Evolutionary conservation across 73 alveolate species (phyloP).

Genomic region (Loxodes magnus): DNA sequence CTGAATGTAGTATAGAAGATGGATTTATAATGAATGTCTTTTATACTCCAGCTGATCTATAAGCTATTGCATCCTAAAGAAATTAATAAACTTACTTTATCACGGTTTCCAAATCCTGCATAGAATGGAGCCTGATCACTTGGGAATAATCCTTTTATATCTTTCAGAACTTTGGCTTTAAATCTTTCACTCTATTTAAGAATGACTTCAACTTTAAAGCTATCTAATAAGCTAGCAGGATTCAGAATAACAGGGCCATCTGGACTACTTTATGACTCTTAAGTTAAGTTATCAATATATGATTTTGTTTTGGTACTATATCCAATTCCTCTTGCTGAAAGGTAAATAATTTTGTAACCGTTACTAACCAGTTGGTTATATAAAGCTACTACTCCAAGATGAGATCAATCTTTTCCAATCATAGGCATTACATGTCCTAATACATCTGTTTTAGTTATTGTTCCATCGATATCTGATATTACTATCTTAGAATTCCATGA

Average conservation of each 20-base stretch:
- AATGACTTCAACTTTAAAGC: conserved; percentile 86
- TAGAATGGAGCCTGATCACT: conserved; percentile 64
- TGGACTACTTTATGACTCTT: conserved; percentile 59
- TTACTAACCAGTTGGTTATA: conserved; percentile 46
- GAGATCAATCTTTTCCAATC: conserved; percentile 92
- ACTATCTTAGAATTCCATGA: conserved; percentile 56
- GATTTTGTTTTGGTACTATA: conserved; percentile 64
- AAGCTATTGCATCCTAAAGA: conserved; percentile 94
- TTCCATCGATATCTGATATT: conserved; percentile 95
- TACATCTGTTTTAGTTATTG: conserved; percentile 89
- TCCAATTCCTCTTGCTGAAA: conserved; percentile 93
- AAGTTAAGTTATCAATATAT: conserved; percentile 29
- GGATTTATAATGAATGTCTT: too few species aligned
- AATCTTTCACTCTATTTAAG: conserved; percentile 72
- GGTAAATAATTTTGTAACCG: conserved; percentile 88
- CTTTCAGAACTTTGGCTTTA: conserved; percentile 76
- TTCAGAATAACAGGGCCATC: conserved; percentile 92
- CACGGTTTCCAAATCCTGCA: conserved; percentile 97
- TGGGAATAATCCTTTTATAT: conserved; percentile 71
- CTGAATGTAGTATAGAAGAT: too few species aligned
- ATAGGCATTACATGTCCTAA: conserved; percentile 88
- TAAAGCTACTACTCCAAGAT: conserved; percentile 70
- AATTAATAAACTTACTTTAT: conserved; percentile 49
- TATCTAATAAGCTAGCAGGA: conserved; percentile 83
- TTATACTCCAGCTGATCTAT: conserved; percentile 71